A percentile compares a stretch with the other conserved stretches of the same genome.
Conservation (phyloP, 106 monocot genomes). For the Dendrobium officinale region DNA sequence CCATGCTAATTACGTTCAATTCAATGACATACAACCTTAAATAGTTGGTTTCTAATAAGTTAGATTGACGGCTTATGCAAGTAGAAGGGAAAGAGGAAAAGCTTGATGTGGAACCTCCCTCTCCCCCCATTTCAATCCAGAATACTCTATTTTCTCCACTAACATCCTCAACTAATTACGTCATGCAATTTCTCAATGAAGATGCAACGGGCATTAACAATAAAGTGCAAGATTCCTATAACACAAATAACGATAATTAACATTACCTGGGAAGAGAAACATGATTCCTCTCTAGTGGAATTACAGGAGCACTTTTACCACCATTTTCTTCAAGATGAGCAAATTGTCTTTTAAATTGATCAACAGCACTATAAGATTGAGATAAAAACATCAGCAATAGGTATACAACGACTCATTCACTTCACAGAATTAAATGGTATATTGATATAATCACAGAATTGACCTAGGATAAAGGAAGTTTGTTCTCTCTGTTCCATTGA, state of each 20-base stretch:
- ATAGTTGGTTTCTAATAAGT: too few relatives aligned
- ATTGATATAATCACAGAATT: constrained; percentile 3
- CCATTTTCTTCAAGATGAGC: constrained; percentile 84
- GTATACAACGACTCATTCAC: background rate
- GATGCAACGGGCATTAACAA: background rate
- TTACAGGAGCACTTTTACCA: constrained; percentile 56
- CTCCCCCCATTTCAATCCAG: too few relatives aligned
- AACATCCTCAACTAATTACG: background rate
- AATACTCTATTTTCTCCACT: too few relatives aligned
- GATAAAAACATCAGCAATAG: background rate
- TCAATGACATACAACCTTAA: too few relatives aligned
- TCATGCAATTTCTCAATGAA: background rate
- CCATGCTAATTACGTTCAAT: too few relatives aligned
- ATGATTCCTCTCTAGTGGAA: constrained; percentile 75
- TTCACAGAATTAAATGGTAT: background rate
- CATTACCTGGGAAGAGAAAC: constrained; percentile 83
- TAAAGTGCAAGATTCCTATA: background rate
- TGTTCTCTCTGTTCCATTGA: constrained; percentile 55
- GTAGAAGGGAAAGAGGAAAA: too few relatives aligned
- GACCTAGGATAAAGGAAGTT: constrained; percentile 87
- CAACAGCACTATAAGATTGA: constrained; percentile 66
- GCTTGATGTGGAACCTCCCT: too few relatives aligned
- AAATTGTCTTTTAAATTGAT: constrained; percentile 88
- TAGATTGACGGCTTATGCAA: too few relatives aligned
- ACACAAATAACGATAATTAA: background rate